Evolutionary conservation across 2,329 filamentous ascomycete genomes (phyloP), one percentile per base, ranked within the genome.

Genomic region (Thermomyces lanuginosus): DNA sequence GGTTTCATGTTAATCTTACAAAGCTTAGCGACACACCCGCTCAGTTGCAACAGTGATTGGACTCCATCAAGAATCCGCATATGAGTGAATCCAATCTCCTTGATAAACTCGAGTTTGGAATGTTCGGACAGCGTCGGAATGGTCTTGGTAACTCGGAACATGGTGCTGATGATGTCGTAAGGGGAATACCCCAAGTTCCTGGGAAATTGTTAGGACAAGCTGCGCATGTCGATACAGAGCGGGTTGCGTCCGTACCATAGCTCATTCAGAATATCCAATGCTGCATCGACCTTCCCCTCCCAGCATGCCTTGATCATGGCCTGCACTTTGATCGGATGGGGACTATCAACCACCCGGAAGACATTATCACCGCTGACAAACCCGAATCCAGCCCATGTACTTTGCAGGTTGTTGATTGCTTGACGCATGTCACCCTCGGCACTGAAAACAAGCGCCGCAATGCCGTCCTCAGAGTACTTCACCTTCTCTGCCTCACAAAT

Each of bases 11-110:
- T 93, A 51, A 95, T 75, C 62, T 78, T 92, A 59, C 82, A 89
- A 30, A 98, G 63, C 43, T 86, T 75, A 9, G 81, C 83, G 12
- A 98, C 67, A 48, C 86, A 95, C 7, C 86, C 89, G 46, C 82
- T 91, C 23, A 98, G 64, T 55, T 98, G 89, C 32, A 98, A 66
- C 36, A 93, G 67, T 5, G 86, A 93, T 56, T 95, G 86, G 13
- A 98, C 81, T 16, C 89, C 89, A 49, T 98, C 89, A n/a, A 98
- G 61, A 30, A 98, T 86, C 52, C 91, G 84, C 89, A 98, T 98
- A 49, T 98, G 89, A 2, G 89, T 92, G 55, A 95, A 95, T 28
- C 89, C 89, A 53, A 98, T 98, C 58, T 93, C 89, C 58, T 83
- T 86, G 58, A 95, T 92, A 43, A 95, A 98, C 49, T 95, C 86